Evolutionary conservation across 2,329 filamentous ascomycete species (phyloP).

Genomic region (Pseudogymnoascus sp.): DNA sequence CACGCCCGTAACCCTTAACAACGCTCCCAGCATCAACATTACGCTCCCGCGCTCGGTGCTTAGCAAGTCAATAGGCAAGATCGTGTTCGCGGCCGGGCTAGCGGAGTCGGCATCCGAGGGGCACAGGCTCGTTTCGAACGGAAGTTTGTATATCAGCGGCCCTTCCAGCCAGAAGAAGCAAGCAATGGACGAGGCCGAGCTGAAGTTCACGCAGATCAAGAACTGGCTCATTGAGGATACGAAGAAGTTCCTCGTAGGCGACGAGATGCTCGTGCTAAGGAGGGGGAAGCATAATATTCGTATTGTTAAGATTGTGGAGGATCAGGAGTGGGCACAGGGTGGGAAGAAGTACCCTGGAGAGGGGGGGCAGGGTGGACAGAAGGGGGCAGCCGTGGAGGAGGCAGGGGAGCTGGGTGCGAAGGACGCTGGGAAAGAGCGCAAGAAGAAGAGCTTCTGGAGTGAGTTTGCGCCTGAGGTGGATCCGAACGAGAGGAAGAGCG

Average conservation of each 20-base stretch:
- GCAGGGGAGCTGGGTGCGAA: background rate
- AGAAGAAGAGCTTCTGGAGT: constrained; percentile 10
- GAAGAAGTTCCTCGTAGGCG: constrained; percentile 52
- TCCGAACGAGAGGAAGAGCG: constrained; percentile 8
- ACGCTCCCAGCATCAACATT: constrained; percentile 45
- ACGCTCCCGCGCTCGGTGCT: constrained; percentile 52
- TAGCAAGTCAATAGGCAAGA: constrained; percentile 46
- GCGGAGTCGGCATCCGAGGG: constrained; percentile 48
- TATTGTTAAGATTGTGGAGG: constrained; percentile 50
- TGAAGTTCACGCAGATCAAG: constrained; percentile 56
- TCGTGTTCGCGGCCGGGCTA: constrained; percentile 54
- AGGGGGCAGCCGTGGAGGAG: background rate
- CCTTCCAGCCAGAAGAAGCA: constrained; percentile 36
- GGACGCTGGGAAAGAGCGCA: background rate
- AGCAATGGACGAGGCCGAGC: constrained; percentile 39
- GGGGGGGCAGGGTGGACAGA: background rate
- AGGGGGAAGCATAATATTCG: constrained; percentile 57
- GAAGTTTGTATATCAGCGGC: constrained; percentile 55
- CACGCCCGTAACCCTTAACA: constrained; percentile 31
- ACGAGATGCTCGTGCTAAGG: constrained; percentile 46
- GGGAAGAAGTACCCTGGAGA: constrained; percentile 44
- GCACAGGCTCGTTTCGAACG: constrained; percentile 45
- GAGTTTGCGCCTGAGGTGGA: constrained; percentile 6
- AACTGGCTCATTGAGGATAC: constrained; percentile 50
- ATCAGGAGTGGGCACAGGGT: constrained; percentile 43